Base-by-base conservation (phyloP, 228 moss, liverwort and hornwort species). In the Sphagnum fallax region DNA sequence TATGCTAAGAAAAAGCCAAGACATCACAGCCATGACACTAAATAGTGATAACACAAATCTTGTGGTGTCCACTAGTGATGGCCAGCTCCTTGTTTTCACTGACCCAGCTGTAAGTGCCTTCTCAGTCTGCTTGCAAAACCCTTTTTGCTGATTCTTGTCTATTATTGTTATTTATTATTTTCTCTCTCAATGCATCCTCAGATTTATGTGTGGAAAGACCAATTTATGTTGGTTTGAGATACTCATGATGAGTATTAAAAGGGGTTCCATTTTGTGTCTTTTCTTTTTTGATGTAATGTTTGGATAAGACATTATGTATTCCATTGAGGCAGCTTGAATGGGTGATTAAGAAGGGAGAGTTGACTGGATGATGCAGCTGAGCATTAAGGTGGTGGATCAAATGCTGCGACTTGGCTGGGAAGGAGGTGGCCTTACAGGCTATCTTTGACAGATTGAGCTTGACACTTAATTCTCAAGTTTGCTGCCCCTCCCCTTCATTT, bases 331-430 rank as follows among this genome's bases (percentile, higher is more conserved):
- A 32, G 32, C 32, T 32, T 32, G 32, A 32, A 32, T 32, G 32
- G 32, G 32, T 32, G 32, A 32, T 32, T 32, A 32, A 32, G 32
- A 32, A 32, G 32, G 32, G 32, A 32, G 32, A 32, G 32, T 32
- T 32, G 32, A 32, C 2, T 2, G 32, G 32, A 32, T 32, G 32
- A 53, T 94, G 83, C 94, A 94, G 94, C 74, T 94, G 70, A 94
- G 89, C 70, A 87, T 83, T 73, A 91, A 86, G 80, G 89, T 91
- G 53, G 86, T 88, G 32, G 86, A 94, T 68, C 91, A 94, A 79
- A 88, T 89, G 89, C 75, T 91, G 72, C 91, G 94, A 61, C 77
- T 91, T 52, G 89, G 89, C 67, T 94, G 91, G 94, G 94, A 94
- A 76, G 91, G 91, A 10, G 82, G 90, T 63, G 91, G 85, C 77